phyloP scores from a whole-genome alignment of 2,329 filamentous ascomycete species.

The Ascochyta fabae region DNA sequence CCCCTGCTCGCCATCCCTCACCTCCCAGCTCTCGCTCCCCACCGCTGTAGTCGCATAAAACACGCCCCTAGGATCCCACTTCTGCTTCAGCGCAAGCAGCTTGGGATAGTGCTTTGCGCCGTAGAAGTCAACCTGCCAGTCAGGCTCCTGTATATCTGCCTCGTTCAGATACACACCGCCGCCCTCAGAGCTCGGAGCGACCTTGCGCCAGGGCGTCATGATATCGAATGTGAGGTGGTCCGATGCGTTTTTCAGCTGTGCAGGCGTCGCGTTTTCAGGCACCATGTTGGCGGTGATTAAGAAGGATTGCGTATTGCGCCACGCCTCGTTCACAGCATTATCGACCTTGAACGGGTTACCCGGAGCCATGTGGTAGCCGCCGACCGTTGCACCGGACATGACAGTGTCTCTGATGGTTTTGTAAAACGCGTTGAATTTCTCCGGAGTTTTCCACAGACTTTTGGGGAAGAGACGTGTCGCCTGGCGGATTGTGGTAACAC shows the following conservation, averaged over 20 bases:
- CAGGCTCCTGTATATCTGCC: constrained; percentile 32
- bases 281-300: constrained; percentile 26
- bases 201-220: constrained; percentile 22
- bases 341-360: constrained; percentile 25
- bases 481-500: constrained; percentile 14
- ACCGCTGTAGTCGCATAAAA: constrained; percentile 37
- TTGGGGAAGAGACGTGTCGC: constrained; percentile 29
- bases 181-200: constrained; percentile 25
- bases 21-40: constrained; percentile 34
- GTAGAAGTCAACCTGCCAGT: constrained; percentile 38
- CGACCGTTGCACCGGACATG: constrained; percentile 27
- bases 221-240: constrained; percentile 26
- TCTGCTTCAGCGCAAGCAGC: constrained; percentile 36
- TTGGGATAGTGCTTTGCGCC: constrained; percentile 32
- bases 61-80: constrained; percentile 35
- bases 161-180: constrained; percentile 39
- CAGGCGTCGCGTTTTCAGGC: constrained; percentile 21
- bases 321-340: constrained; percentile 36
- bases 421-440: constrained; percentile 23
- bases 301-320: constrained; percentile 28
- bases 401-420: constrained; percentile 16
- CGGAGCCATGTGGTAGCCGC: constrained; percentile 32
- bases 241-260: constrained; percentile 19
- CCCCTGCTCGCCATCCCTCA: constrained; percentile 28
- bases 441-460: constrained; percentile 23